Base-by-base conservation (phyloP, 495 filamentous ascomycete species). In the Podospora anserina region DNA sequence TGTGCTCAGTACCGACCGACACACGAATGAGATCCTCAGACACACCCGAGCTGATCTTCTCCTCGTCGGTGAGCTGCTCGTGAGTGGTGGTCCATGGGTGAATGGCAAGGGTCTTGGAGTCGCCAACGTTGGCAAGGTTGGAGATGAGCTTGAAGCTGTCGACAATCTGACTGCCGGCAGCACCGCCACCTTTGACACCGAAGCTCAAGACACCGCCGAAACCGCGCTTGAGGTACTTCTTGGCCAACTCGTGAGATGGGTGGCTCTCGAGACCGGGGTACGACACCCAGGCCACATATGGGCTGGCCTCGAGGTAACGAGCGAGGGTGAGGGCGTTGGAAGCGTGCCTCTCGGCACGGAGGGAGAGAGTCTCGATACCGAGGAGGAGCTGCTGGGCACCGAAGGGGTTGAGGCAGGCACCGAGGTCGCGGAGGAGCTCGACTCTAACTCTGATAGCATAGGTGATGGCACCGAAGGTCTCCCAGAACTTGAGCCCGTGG, bases 1-100 rank as follows among this genome's bases (percentile, higher is more conserved):
- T 97, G 78, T 98, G 92, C 82, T 99, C 95, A 0, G 90, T 97
- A 60, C 95, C 95, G 70, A 99, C 94, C 0, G 96, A 98, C 76
- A 98, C 96, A 67, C 95, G 91, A 80, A 99, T 97, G 15, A 91
- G 87, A 78, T 99, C 95, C 81, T 94, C 92, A 3, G 92, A 94
- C 5, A 94, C 92, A 66, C 95, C 95, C 16, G 91, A 93, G 74
- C 85, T 88, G 23, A 85, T 74, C 77, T 88, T 90, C 84, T 99
- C 95, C 77, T 93, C 85, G 15, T 96, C 92, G 18, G 83, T 87
- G 39, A 98, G 85, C 80, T 98, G 95, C 83, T 97, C 92, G 78
- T 99, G 95, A 11, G 95, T 99, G 19, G 95, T 98, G 5, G 89
- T 91, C 92, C 92, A 95, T 3, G 95, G 95, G 79, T 99, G 96